Base-by-base conservation (phyloP, 106 monocot species). In the Amphibolis antarctica region DNA sequence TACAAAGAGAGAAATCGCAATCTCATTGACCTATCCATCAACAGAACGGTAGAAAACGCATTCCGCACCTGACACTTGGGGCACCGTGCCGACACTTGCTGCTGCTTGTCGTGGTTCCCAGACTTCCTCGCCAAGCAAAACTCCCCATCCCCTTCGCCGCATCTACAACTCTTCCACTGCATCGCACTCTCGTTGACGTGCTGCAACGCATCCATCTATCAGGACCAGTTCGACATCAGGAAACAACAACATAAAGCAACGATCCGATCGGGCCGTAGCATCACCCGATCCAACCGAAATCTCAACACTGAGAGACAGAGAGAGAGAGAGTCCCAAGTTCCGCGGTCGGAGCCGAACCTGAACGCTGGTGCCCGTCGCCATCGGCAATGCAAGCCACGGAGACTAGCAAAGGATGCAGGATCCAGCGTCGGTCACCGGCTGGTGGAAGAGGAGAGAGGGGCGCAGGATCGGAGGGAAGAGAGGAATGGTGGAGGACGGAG, bases 1-100 rank as follows among this genome's bases (percentile, higher is more conserved):
- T 2, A 21, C 20, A 1, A 52, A 53, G 23, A n/a, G 10, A 21
- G 22, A 11, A 24, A 53, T 24, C 53, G 9, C 19, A 22, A 20
- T 53, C 53, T 24, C 9, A 53, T 22, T 12, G 23, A n/a, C 23
- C 19, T 21, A 53, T 22, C 9, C 23, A 53, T 11, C 53, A 53
- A 24, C 53, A 53, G 53, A 53, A 10, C 62, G 28, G 17, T 51
- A 15, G 10, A 28, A 43, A 45, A 59, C n/a, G 43, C 52, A 58
- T 6, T 13, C 15, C 18, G 12, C 12, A 89, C 89, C 79, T 89
- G 82, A 62, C 82, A 82, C 71, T 85, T 79, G 28, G 74, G 77
- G 55, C 85, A 82, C 13, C 59, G 72, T 6, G 51, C 11, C 12
- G 57, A 48, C 42, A 62, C n/a, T 36, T 36, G 36, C 36, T 36